Conservation (phyloP, 2,329 filamentous ascomycete genomes). For the Monosporascus sp. region DNA sequence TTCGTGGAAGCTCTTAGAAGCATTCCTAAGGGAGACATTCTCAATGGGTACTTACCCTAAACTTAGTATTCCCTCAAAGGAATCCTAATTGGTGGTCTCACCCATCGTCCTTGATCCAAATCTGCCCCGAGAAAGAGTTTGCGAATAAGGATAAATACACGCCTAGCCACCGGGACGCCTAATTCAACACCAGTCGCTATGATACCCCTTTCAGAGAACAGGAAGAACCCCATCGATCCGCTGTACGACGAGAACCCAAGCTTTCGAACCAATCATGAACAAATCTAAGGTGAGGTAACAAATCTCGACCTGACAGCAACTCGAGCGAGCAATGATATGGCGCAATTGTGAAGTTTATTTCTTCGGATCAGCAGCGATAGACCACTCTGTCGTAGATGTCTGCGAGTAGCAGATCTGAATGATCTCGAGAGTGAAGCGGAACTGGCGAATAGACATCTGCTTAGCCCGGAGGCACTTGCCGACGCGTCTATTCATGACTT, state of each 20-base stretch:
- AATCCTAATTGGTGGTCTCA: not conserved
- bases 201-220: conserved; percentile 14
- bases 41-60: not conserved
- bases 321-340: too few species aligned
- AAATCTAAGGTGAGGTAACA: not conserved
- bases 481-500: too few species aligned
- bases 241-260: conserved; percentile 1
- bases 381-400: too few species aligned
- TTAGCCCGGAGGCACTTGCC: too few species aligned
- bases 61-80: not conserved
- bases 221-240: conserved; percentile 7
- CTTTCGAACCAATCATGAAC: conserved; percentile 9
- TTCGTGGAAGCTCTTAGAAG: not conserved
- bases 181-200: conserved; percentile 23
- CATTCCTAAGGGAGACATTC: not conserved
- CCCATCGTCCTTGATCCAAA: not conserved
- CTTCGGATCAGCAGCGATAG: too few species aligned
- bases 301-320: not conserved
- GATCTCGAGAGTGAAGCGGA: too few species aligned
- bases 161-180: conserved; percentile 20
- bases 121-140: conserved; percentile 1
- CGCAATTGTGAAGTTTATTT: too few species aligned
- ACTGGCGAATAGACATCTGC: too few species aligned
- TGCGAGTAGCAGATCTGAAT: too few species aligned
- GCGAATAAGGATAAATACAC: conserved; percentile 8